phyloP scores from a whole-genome alignment of 306 rosid genomes.

The Vachellia collinsii region DNA sequence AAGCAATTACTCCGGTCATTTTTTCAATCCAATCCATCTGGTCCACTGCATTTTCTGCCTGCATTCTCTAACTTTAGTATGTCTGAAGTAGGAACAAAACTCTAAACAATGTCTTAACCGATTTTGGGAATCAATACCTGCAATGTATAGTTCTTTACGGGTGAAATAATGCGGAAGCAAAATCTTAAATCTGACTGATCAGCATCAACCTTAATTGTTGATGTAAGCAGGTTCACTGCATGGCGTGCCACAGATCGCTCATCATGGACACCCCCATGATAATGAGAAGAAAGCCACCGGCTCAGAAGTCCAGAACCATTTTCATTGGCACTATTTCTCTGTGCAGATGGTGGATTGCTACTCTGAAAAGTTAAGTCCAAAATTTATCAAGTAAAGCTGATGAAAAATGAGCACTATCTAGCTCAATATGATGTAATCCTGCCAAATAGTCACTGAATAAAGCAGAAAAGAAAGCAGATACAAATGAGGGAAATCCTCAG shows the following conservation, averaged over 20 bases:
- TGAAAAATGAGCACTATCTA: constrained; percentile 27
- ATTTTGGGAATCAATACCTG: constrained; percentile 55
- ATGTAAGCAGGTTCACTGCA: constrained; percentile 79
- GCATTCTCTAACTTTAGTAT: constrained; percentile 41
- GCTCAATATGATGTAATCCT: constrained; percentile 3
- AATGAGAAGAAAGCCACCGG: constrained; percentile 85
- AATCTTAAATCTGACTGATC: constrained; percentile 85
- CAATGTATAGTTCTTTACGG: constrained; percentile 71
- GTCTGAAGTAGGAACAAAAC: constrained; percentile 22
- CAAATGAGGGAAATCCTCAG: neutral
- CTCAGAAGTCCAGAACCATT: constrained; percentile 69
- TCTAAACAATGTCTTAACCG: constrained; percentile 2
- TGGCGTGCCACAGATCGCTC: constrained; percentile 72
- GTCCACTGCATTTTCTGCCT: constrained; percentile 85
- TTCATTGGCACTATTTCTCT: constrained; percentile 53
- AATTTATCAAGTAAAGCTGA: constrained; percentile 37
- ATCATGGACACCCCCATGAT: constrained; percentile 78
- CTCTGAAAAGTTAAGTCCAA: constrained; percentile 47
- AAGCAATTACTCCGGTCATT: constrained; percentile 80
- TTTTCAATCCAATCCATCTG: constrained; percentile 93
- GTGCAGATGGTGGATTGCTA: constrained; percentile 60
- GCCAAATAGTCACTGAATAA: constrained; percentile 1
- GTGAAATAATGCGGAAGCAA: constrained; percentile 88
- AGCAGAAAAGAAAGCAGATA: neutral
- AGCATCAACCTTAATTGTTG: constrained; percentile 79